These are phyloP conservation scores for Sisymbrium altissimum DNA, from an alignment of 345 rosid species.

Conservation along the genomic window DNA sequence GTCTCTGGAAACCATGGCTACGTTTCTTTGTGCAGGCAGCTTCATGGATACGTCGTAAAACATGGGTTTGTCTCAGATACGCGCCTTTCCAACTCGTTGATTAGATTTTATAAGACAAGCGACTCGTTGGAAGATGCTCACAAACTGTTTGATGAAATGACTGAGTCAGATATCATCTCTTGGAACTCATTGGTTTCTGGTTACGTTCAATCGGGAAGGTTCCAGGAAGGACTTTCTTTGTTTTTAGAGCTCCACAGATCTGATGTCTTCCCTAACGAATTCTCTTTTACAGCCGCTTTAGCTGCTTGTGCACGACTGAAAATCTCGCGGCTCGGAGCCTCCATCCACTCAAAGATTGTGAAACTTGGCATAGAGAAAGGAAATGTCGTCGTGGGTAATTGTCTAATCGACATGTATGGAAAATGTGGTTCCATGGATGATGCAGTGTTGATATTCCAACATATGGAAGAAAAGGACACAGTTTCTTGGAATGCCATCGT, in stretches of 20 bases:
- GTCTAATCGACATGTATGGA: conserved; percentile 84
- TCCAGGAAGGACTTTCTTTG: conserved; percentile 44
- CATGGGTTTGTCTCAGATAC: conserved; percentile 58
- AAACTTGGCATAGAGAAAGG: conserved; percentile 48
- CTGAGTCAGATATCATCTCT: conserved; percentile 61
- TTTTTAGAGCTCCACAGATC: conserved; percentile 56
- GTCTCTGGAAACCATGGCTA: conserved; percentile 47
- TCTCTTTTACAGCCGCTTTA: conserved; percentile 61
- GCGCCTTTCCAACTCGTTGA: conserved; percentile 52
- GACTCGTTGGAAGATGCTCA: conserved; percentile 43
- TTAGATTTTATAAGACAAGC: conserved; percentile 39
- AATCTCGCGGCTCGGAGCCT: conserved; percentile 39
- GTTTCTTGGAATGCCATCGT: conserved; percentile 82
- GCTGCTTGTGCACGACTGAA: conserved; percentile 56
- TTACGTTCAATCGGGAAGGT: conserved; percentile 49
- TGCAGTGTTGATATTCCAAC: conserved; percentile 48
- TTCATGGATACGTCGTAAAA: conserved; percentile 51
- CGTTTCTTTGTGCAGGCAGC: conserved; percentile 51
- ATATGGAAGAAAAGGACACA: conserved; percentile 50
- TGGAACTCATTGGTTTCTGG: conserved; percentile 78
- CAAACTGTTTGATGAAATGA: conserved; percentile 69
- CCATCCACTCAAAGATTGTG: conserved; percentile 58
- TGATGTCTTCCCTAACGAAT: conserved; percentile 44
- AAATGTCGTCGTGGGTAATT: conserved; percentile 50
- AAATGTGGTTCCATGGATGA: conserved; percentile 59